A percentile compares a stretch with the other conserved stretches of the same genome.
Conservation (phyloP, 169 alveolate genomes). For the Plasmodium vinckei region DNA sequence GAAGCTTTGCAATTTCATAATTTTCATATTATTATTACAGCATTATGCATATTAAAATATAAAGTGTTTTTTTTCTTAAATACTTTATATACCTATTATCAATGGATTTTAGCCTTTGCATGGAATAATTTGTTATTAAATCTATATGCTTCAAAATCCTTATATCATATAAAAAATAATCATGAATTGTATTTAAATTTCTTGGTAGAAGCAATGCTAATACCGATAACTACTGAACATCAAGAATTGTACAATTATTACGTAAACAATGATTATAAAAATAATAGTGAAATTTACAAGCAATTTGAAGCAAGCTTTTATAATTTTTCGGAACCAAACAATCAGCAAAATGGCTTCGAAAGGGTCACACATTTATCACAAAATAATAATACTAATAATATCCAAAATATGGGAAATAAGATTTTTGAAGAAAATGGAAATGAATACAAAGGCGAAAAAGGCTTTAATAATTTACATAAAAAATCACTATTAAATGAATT, state of each 20-base stretch:
- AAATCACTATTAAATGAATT: conserved; percentile 61
- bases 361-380: background rate
- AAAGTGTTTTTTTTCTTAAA: conserved; percentile 61
- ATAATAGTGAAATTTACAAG: conserved; percentile 19
- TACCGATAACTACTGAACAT: conserved; percentile 66
- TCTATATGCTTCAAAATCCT: conserved; percentile 46
- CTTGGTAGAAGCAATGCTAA: conserved; percentile 50
- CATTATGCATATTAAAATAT: conserved; percentile 51
- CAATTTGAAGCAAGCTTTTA: conserved; percentile 44
- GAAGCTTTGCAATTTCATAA: conserved; percentile 10
- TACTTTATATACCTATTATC: conserved; percentile 65
- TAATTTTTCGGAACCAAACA: background rate
- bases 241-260: conserved; percentile 59
- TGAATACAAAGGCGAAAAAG: background rate
- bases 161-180: conserved; percentile 56
- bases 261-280: conserved; percentile 40
- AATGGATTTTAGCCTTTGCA: conserved; percentile 57
- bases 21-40: conserved; percentile 21
- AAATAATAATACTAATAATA: background rate
- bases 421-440: background rate
- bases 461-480: conserved; percentile 16
- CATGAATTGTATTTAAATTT: conserved; percentile 64
- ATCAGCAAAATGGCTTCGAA: background rate
- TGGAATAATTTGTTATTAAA: conserved; percentile 51
- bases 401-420: background rate